phyloP scores from a whole-genome alignment of 306 rosid genomes.

The Inga laurina region DNA sequence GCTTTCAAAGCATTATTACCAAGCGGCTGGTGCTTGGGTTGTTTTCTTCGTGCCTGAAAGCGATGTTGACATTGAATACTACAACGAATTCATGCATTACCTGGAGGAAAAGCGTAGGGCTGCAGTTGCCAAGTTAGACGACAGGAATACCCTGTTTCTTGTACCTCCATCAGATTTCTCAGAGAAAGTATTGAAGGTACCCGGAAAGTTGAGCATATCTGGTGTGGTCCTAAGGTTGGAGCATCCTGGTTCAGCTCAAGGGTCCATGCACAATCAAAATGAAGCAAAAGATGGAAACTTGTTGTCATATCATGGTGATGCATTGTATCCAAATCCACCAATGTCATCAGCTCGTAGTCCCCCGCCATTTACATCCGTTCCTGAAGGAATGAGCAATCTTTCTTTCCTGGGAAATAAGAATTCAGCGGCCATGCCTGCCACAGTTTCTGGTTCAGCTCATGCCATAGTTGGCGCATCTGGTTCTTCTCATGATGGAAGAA shows the following conservation, averaged over 20 bases:
- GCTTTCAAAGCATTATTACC: conserved; percentile 96
- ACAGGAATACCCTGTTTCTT: conserved; percentile 87
- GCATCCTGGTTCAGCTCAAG: conserved; percentile 58
- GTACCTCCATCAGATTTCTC: conserved; percentile 98
- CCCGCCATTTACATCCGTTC: conserved; percentile 42
- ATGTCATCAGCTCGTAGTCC: conserved; percentile 39
- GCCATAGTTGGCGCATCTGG: conserved; percentile 40
- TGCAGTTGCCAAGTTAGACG: conserved; percentile 91
- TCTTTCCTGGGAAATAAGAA: conserved; percentile 48
- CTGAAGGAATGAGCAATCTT: conserved; percentile 54
- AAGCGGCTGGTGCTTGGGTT: conserved; percentile 96
- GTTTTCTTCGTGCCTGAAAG: conserved; percentile 94
- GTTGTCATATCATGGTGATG: conserved; percentile 44
- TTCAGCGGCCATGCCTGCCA: conserved; percentile 45
- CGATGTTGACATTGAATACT: conserved; percentile 81
- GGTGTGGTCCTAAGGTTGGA: conserved; percentile 93
- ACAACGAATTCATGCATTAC: conserved; percentile 93
- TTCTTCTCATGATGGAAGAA: conserved; percentile 47
- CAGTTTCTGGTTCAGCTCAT: conserved; percentile 48
- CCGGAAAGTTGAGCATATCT: conserved; percentile 93
- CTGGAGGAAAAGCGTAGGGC: conserved; percentile 95
- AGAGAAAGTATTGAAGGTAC: conserved; percentile 85
- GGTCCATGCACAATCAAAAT: conserved; percentile 49
- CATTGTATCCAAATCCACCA: conserved; percentile 46
- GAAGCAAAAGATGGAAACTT: conserved; percentile 48